phyloP scores from a whole-genome alignment of 2,329 filamentous ascomycete genomes.

The Parafenestella ontariensis region DNA sequence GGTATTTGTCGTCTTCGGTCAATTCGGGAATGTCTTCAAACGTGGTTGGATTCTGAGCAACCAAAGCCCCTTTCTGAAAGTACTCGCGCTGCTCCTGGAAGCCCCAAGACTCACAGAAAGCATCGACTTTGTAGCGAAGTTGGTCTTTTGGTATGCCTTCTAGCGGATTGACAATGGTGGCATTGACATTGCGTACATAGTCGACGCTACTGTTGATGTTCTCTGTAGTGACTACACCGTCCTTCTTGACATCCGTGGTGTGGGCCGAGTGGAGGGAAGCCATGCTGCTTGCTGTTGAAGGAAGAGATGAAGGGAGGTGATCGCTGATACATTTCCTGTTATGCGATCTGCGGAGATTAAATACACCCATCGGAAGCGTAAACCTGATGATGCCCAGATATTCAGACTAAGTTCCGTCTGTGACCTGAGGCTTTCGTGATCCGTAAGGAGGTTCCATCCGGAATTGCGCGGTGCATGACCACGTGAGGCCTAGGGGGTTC shows the following conservation, averaged over 20 bases:
- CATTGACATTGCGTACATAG: not conserved
- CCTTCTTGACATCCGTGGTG: not conserved
- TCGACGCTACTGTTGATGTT: not conserved
- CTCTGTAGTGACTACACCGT: not conserved
- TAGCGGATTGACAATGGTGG: not conserved
- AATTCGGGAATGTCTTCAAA: conserved; percentile 69
- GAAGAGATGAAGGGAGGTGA: not conserved
- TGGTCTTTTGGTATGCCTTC: not conserved
- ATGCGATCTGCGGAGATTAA: not conserved
- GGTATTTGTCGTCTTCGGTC: conserved; percentile 64
- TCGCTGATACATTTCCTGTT: not conserved
- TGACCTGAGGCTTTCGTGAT: not conserved
- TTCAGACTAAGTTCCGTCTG: not conserved
- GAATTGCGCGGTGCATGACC: not conserved
- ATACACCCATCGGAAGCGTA: not conserved
- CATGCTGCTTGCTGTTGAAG: not conserved
- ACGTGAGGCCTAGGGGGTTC: not conserved
- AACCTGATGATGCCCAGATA: not conserved
- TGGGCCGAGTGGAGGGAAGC: not conserved
- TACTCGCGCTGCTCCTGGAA: not conserved
- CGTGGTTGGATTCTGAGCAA: conserved; percentile 71
- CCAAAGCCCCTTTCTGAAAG: conserved; percentile 64
- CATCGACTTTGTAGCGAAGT: not conserved
- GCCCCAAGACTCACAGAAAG: not conserved
- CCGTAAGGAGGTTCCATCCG: not conserved